These are phyloP conservation scores for Fusarium illudens DNA, from an alignment of 2,329 filamentous ascomycete species.

Conservation along the genomic window DNA sequence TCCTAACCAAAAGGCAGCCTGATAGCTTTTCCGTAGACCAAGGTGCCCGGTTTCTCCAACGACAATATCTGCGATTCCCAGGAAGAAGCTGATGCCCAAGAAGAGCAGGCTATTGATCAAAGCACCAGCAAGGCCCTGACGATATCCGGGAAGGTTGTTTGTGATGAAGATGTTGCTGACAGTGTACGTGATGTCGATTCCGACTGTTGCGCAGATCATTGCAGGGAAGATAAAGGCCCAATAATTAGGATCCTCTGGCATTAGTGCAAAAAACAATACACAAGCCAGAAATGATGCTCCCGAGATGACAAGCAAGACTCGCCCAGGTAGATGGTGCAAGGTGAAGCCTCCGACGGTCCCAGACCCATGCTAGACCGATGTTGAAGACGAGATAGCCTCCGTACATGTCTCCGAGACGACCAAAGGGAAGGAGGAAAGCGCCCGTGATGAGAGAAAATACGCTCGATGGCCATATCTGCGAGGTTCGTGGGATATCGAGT, in stretches of 20 bases:
- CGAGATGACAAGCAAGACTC: not conserved
- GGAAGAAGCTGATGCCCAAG: constrained; percentile 5
- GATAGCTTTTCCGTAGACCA: constrained; percentile 37
- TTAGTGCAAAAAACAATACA: not conserved
- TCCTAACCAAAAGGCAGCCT: constrained; percentile 28
- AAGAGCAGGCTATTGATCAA: constrained; percentile 6
- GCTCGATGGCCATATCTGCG: constrained; percentile 2
- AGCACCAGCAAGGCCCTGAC: not conserved
- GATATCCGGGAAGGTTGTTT: not conserved
- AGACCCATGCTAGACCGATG: constrained; percentile 67
- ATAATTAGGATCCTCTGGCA: constrained; percentile 51
- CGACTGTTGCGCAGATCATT: constrained; percentile 66
- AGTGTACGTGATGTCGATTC: constrained; percentile 71
- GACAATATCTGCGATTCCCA: constrained; percentile 57
- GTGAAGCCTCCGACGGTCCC: constrained; percentile 2
- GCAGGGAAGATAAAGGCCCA: constrained; percentile 70
- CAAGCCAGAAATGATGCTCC: not conserved
- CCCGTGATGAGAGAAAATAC: constrained; percentile 53
- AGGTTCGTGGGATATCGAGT: not conserved
- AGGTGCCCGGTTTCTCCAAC: constrained; percentile 51
- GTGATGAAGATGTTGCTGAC: constrained; percentile 61
- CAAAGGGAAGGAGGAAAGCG: constrained; percentile 67
- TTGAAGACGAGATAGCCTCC: constrained; percentile 68
- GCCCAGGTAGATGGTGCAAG: constrained; percentile 1
- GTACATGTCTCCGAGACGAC: constrained; percentile 67